Evolutionary conservation across 2,329 filamentous ascomycete species (phyloP).

Genomic region (Neodidymelliopsis sp.): DNA sequence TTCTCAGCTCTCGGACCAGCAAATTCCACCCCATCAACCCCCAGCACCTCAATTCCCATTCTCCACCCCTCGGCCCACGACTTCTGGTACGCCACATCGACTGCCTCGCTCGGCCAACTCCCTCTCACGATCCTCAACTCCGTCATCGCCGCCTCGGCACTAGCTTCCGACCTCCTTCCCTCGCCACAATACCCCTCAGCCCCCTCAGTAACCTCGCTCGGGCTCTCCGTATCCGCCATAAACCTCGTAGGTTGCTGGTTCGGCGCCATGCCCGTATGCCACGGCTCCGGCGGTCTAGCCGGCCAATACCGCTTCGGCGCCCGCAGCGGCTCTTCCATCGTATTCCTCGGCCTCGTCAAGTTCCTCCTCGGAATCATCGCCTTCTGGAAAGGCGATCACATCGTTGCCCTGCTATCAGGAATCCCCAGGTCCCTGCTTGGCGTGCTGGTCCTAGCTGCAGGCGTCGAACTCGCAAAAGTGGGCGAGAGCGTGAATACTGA

Average conservation of each 20-base stretch:
- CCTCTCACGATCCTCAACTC: conserved; percentile 94
- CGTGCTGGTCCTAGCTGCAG: conserved; percentile 88
- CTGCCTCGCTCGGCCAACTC: conserved; percentile 82
- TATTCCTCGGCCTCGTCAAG: conserved; percentile 80
- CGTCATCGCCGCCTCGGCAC: conserved; percentile 82
- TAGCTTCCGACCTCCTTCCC: conserved; percentile 80
- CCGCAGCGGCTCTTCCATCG: conserved; percentile 82
- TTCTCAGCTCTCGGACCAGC: conserved; percentile 62
- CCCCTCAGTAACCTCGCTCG: conserved; percentile 78
- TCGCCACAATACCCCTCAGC: conserved; percentile 61
- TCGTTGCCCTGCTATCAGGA: conserved; percentile 72
- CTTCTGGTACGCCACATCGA: conserved; percentile 64
- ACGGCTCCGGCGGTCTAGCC: conserved; percentile 88
- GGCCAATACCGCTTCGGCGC: conserved; percentile 93
- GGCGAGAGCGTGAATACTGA: conserved; percentile 83
- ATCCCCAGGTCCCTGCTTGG: conserved; percentile 83
- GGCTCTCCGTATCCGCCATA: conserved; percentile 81
- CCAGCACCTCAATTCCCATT: conserved; percentile 63
- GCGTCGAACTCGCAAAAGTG: conserved; percentile 84
- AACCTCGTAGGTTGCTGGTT: conserved; percentile 90
- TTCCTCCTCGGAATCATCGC: conserved; percentile 71
- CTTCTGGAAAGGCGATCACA: conserved; percentile 71
- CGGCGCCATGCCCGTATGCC: conserved; percentile 93
- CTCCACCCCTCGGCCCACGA: conserved; percentile 54
- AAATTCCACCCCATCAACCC: conserved; percentile 14